phyloP scores from a whole-genome alignment of 106 monocot species.

The Agapanthus africanus region DNA sequence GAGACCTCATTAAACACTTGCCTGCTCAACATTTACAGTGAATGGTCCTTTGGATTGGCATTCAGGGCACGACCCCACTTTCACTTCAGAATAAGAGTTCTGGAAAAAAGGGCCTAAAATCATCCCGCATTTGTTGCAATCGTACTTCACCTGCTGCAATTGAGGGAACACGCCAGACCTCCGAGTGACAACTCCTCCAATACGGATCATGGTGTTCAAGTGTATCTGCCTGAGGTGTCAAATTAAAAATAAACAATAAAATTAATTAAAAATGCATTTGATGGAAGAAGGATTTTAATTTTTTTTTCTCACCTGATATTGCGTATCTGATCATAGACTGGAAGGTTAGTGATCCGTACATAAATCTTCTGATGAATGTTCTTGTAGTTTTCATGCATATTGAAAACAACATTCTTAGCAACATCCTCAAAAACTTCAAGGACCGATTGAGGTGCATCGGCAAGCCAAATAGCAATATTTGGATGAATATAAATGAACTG shows the following conservation, averaged over 20 bases:
- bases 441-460: constrained; percentile 96
- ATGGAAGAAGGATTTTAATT: too few relatives aligned
- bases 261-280: too few relatives aligned
- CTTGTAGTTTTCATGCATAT: constrained; percentile 81
- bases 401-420: constrained; percentile 84
- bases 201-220: constrained; percentile 97
- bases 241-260: too few relatives aligned
- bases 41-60: constrained; percentile 99
- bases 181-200: constrained; percentile 96
- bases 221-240: constrained; percentile 90
- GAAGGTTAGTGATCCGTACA: constrained; percentile 83
- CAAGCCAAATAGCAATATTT: constrained; percentile 97
- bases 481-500: constrained; percentile 88
- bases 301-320: constrained; percentile 92
- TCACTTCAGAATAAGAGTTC: constrained; percentile 97
- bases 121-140: constrained; percentile 84
- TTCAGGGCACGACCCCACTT: constrained; percentile 96
- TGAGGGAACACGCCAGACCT: constrained; percentile 97
- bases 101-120: constrained; percentile 95
- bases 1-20: constrained; percentile 8
- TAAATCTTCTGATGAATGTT: constrained; percentile 95
- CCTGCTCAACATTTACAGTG: constrained; percentile 92
- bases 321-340: constrained; percentile 96
- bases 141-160: constrained; percentile 97
- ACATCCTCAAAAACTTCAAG: constrained; percentile 99